A percentile compares a stretch with the other conserved stretches of the same genome.
These are phyloP conservation scores for Colletotrichum brevisporum DNA, from an alignment of 2,329 filamentous ascomycete species.

Conservation along the genomic window DNA sequence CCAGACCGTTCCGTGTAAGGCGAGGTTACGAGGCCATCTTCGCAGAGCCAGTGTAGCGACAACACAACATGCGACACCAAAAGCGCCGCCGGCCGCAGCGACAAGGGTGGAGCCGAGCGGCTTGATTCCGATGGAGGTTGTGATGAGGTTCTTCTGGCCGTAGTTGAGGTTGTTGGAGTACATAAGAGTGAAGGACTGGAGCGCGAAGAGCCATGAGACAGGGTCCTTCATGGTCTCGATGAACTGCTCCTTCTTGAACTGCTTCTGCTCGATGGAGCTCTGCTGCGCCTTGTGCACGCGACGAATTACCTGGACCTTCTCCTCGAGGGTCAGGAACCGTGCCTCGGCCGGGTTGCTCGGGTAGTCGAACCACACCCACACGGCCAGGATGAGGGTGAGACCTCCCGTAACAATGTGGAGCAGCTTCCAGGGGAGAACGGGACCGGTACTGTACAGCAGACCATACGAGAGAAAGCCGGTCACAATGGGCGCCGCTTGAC, in stretches of 20 bases:
- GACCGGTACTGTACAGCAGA: slow-evolving; percentile 52
- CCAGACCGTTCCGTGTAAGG: slow-evolving; percentile 50
- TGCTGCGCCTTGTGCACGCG: slow-evolving; percentile 50
- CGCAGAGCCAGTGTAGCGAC: slow-evolving; percentile 49
- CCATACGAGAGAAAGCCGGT: slow-evolving; percentile 58
- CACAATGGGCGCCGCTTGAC: slow-evolving; percentile 52
- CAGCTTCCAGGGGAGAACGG: slow-evolving; percentile 54
- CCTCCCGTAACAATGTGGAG: slow-evolving; percentile 56
- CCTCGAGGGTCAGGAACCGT: slow-evolving; percentile 44
- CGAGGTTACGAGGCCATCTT: slow-evolving; percentile 49
- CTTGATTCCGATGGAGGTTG: slow-evolving; percentile 51
- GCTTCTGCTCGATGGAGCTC: slow-evolving; percentile 55
- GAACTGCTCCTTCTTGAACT: slow-evolving; percentile 51
- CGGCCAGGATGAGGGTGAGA: slow-evolving; percentile 50
- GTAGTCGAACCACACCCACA: slow-evolving; percentile 53
- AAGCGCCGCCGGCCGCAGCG: slow-evolving; percentile 53
- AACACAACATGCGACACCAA: slow-evolving; percentile 50
- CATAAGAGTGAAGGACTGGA: slow-evolving; percentile 52
- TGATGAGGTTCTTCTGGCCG: slow-evolving; percentile 56
- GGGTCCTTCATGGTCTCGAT: slow-evolving; percentile 48
- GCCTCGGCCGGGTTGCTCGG: slow-evolving; percentile 41
- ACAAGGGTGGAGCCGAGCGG: slow-evolving; percentile 56
- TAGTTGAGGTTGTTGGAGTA: slow-evolving; percentile 56
- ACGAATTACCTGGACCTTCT: slow-evolving; percentile 43
- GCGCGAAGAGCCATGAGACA: slow-evolving; percentile 49